Conservation (phyloP, 768 basidiomycete species). For the Phanerodontia chrysosporium region DNA sequence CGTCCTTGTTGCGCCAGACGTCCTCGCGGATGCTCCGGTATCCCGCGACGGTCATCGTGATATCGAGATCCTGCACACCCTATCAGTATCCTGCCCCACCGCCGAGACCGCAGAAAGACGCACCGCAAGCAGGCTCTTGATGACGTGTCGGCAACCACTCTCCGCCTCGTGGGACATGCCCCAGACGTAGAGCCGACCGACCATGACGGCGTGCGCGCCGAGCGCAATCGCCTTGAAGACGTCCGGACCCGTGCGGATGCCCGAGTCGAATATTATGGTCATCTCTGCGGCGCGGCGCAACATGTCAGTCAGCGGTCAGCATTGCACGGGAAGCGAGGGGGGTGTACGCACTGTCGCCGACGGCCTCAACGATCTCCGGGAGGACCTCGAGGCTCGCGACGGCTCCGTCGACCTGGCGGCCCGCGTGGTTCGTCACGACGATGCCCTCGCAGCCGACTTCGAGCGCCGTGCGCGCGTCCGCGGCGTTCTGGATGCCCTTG, state of each 20-base stretch:
- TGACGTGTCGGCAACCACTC: conserved; percentile 48
- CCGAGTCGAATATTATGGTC: conserved; percentile 52
- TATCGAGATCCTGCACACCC: conserved; percentile 32
- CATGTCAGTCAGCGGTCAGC: not conserved
- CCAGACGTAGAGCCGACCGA: conserved; percentile 48
- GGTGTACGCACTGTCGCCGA: conserved; percentile 43
- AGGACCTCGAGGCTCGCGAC: conserved; percentile 47
- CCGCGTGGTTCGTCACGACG: conserved; percentile 55
- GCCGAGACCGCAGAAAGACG: conserved; percentile 4
- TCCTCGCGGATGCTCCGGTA: conserved; percentile 32
- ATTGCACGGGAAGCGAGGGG: not conserved
- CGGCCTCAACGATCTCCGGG: conserved; percentile 47
- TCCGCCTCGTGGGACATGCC: conserved; percentile 51
- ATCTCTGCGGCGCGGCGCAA: conserved; percentile 31
- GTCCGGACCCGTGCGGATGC: conserved; percentile 46
- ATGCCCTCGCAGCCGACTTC: conserved; percentile 48
- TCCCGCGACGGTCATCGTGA: conserved; percentile 40
- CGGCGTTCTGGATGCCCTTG: conserved; percentile 48
- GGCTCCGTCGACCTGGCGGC: conserved; percentile 54
- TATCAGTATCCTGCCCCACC: not conserved
- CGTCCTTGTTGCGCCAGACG: conserved; percentile 29
- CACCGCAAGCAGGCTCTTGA: conserved; percentile 46
- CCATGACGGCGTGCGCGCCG: conserved; percentile 48
- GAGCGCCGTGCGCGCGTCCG: conserved; percentile 44
- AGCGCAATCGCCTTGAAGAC: conserved; percentile 56